These are phyloP conservation scores for Ambrosiella beaveri DNA, from an alignment of 2,329 filamentous ascomycete species.

Conservation along the genomic window DNA sequence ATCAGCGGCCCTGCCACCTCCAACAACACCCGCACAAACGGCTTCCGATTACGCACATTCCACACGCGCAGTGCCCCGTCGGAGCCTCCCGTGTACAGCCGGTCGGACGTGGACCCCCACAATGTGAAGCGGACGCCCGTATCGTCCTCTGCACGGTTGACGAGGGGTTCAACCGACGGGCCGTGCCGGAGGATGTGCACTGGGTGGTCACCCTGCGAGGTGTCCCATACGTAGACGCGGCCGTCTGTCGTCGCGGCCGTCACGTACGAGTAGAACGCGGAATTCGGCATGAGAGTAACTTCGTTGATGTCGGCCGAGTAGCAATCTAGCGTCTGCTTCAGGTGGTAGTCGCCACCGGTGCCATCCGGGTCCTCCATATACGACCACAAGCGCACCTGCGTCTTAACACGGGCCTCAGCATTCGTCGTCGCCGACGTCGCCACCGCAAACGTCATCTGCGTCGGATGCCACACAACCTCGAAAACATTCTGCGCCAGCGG, in stretches of 20 bases:
- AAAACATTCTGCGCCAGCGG: conserved; percentile 43
- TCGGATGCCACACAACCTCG: conserved; percentile 46
- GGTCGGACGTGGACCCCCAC: conserved; percentile 39
- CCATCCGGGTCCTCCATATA: neutral
- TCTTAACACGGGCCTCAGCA: conserved; percentile 28
- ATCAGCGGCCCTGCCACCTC: conserved; percentile 39
- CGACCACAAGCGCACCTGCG: conserved; percentile 34
- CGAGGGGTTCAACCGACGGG: conserved; percentile 23
- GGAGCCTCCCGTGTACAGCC: conserved; percentile 46
- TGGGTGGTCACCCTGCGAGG: conserved; percentile 34
- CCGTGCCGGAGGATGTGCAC: conserved; percentile 40
- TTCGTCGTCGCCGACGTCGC: conserved; percentile 33
- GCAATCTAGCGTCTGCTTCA: conserved; percentile 41
- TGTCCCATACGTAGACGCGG: conserved; percentile 46
- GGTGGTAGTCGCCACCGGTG: conserved; percentile 18
- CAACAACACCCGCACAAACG: conserved; percentile 34
- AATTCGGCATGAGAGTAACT: conserved; percentile 40
- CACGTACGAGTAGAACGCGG: conserved; percentile 31
- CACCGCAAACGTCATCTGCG: conserved; percentile 33
- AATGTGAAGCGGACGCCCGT: conserved; percentile 46
- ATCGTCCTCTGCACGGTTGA: conserved; percentile 36
- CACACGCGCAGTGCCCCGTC: conserved; percentile 47
- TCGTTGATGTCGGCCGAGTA: conserved; percentile 45
- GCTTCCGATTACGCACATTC: conserved; percentile 30
- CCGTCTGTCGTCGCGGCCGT: conserved; percentile 46